phyloP scores from a whole-genome alignment of 805 yeast genomes.

The Wickerhamiella siamensis region DNA sequence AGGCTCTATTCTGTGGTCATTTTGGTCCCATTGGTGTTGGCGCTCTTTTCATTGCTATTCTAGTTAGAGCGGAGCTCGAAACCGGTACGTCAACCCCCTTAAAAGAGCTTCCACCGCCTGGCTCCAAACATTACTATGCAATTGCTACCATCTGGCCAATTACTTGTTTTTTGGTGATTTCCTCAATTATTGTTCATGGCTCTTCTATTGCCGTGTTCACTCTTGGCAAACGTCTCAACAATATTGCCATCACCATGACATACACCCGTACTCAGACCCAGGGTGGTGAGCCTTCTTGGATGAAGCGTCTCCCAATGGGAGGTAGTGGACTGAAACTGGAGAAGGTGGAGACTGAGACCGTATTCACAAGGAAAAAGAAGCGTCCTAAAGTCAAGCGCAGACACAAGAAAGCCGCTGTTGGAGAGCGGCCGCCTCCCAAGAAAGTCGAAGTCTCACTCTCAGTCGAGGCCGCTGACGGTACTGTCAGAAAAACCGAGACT shows the following conservation, averaged over 20 bases:
- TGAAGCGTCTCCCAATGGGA: constrained; percentile 57
- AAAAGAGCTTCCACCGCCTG: constrained; percentile 31
- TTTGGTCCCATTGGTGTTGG: constrained; percentile 97
- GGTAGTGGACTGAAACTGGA: constrained; percentile 66
- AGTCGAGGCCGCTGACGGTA: constrained; percentile 8
- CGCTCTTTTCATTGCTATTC: constrained; percentile 69
- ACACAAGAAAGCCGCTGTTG: neutral
- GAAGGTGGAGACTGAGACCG: constrained; percentile 57
- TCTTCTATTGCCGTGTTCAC: constrained; percentile 71
- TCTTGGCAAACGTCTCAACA: constrained; percentile 73
- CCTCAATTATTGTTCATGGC: constrained; percentile 82
- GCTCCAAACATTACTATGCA: constrained; percentile 40
- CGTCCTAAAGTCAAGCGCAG: neutral
- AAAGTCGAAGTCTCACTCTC: constrained; percentile 10
- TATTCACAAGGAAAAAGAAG: constrained; percentile 10
- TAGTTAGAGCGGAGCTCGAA: constrained; percentile 63
- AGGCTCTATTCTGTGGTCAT: constrained; percentile 86
- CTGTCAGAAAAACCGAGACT: constrained; percentile 11
- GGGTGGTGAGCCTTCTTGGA: constrained; percentile 59
- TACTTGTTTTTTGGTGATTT: constrained; percentile 60
- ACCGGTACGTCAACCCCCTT: constrained; percentile 45
- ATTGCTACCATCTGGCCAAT: constrained; percentile 69
- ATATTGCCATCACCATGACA: constrained; percentile 86
- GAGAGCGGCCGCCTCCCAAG: neutral
- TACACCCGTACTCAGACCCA: constrained; percentile 43